Percentiles rank a stretch among this genome's conserved stretches.
phyloP scores from a whole-genome alignment of 1,284 basidiomycete genomes.

The Acaromyces ingoldii region DNA sequence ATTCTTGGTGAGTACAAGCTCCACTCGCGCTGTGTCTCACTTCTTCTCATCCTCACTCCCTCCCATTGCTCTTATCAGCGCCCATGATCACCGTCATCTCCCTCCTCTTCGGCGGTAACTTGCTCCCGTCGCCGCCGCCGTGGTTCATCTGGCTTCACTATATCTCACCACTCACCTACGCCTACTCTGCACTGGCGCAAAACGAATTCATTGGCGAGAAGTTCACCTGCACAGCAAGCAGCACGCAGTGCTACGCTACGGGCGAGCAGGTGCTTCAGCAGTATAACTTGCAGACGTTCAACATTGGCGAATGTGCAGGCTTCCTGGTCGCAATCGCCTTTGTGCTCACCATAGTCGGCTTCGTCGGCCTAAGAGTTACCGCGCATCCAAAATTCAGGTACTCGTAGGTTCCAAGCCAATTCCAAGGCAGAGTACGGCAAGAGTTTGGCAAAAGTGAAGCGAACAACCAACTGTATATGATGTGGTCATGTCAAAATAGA shows the following conservation, averaged over 20 bases:
- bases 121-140: constrained; percentile 28
- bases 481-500: too few relatives aligned
- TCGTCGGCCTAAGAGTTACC: constrained; percentile 49
- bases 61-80: too few relatives aligned
- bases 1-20: too few relatives aligned
- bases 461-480: too few relatives aligned
- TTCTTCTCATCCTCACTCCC: too few relatives aligned
- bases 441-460: too few relatives aligned
- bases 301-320: constrained; percentile 29
- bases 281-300: constrained; percentile 27
- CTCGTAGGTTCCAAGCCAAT: too few relatives aligned
- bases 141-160: constrained; percentile 34
- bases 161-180: constrained; percentile 37
- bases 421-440: too few relatives aligned
- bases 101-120: constrained; percentile 32
- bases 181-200: constrained; percentile 24
- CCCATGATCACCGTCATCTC: constrained; percentile 37
- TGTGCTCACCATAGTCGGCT: constrained; percentile 18
- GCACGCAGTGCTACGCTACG: constrained; percentile 24
- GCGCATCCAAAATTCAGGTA: background rate
- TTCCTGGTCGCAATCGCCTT: constrained; percentile 27
- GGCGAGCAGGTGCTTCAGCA: constrained; percentile 29
- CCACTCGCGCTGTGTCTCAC: too few relatives aligned
- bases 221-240: constrained; percentile 16
- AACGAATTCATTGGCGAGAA: constrained; percentile 24